These are phyloP conservation scores for Dipteronia dyeriana DNA, from an alignment of 345 rosid genomes.

Conservation along the genomic window DNA sequence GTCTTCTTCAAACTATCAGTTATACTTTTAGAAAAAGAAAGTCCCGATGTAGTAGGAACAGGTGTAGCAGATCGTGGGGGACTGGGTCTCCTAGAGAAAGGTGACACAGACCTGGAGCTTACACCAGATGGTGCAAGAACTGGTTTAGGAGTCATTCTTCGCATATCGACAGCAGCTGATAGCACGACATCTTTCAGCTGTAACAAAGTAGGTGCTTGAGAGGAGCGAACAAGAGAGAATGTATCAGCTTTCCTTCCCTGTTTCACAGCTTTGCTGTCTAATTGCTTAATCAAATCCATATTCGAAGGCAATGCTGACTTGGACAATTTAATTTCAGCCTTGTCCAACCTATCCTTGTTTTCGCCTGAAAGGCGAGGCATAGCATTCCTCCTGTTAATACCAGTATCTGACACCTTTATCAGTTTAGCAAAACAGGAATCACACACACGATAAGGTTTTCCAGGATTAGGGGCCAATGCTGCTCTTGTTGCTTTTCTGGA, in stretches of 20 bases:
- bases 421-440: slow-evolving; percentile 82
- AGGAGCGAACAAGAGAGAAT: slow-evolving; percentile 67
- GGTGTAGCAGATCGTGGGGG: slow-evolving; percentile 98
- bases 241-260: slow-evolving; percentile 82
- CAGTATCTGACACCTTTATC: slow-evolving; percentile 67
- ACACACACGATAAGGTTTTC: slow-evolving; percentile 89
- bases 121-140: slow-evolving; percentile 71
- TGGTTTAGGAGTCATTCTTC: slow-evolving; percentile 67
- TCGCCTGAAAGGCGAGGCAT: slow-evolving; percentile 91
- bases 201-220: slow-evolving; percentile 75
- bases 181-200: slow-evolving; percentile 86
- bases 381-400: slow-evolving; percentile 52
- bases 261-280: slow-evolving; percentile 90
- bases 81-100: slow-evolving; percentile 91
- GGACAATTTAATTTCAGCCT: slow-evolving; percentile 74
- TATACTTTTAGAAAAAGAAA: slow-evolving; percentile 74
- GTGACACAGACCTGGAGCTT: slow-evolving; percentile 93
- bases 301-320: slow-evolving; percentile 73
- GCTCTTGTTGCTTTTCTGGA: slow-evolving; percentile 83
- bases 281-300: slow-evolving; percentile 87
- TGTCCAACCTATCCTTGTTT: slow-evolving; percentile 86
- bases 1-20: slow-evolving; percentile 93
- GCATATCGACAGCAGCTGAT: slow-evolving; percentile 61
- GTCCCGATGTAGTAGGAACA: slow-evolving; percentile 77
- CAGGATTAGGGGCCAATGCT: slow-evolving; percentile 83